These are phyloP conservation scores for Populus davidiana DNA, from an alignment of 345 rosid species.

Conservation along the genomic window DNA sequence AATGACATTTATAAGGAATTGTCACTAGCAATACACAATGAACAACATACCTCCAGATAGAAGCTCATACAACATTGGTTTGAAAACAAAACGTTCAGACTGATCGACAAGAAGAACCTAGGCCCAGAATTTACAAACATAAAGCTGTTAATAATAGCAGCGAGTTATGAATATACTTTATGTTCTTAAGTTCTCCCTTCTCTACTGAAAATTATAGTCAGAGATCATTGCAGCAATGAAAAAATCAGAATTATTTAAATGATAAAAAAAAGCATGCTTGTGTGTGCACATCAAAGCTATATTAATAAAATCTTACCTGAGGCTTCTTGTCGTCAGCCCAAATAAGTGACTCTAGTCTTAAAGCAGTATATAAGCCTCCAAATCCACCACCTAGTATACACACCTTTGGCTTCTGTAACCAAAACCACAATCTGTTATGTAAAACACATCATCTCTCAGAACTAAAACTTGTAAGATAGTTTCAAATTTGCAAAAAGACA, in stretches of 20 bases:
- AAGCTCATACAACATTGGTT: constrained; percentile 93
- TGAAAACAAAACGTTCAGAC: constrained; percentile 90
- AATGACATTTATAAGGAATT: not conserved
- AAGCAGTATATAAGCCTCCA: constrained; percentile 90
- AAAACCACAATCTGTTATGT: not conserved
- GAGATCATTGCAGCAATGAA: no score
- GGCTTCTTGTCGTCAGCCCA: constrained; percentile 88
- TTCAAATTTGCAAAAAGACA: no score
- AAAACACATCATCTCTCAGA: not conserved
- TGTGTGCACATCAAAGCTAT: no score
- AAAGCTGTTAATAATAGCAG: not conserved
- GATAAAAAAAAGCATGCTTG: no score
- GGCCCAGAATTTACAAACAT: constrained; percentile 4
- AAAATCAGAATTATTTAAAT: no score
- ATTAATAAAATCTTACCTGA: constrained; percentile 38
- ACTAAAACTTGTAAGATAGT: no score
- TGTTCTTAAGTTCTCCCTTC: no score
- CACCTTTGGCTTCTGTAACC: constrained; percentile 54
- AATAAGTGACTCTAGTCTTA: constrained; percentile 80
- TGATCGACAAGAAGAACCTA: constrained; percentile 94
- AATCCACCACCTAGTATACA: constrained; percentile 81
- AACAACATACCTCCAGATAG: constrained; percentile 71
- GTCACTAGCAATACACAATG: no score
- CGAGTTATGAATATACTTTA: not conserved
- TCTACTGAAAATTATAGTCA: no score